These are phyloP conservation scores for Epichloe hybrida DNA, from an alignment of 2,329 filamentous ascomycete genomes.

Conservation along the genomic window DNA sequence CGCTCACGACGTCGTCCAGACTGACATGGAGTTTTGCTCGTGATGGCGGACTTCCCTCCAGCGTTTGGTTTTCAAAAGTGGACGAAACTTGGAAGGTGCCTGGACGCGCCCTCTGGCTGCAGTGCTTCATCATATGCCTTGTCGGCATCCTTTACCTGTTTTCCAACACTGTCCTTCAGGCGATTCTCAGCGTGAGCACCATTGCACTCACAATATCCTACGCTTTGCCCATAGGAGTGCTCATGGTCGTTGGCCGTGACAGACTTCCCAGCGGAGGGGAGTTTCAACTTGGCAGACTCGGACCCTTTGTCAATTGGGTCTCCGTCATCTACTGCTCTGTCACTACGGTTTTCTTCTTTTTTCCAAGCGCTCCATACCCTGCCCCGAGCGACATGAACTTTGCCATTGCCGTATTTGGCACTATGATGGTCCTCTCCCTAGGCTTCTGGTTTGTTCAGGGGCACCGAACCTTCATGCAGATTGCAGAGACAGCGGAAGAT, in stretches of 20 bases:
- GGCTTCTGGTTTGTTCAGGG: slow-evolving; percentile 38
- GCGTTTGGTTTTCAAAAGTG: slow-evolving; percentile 27
- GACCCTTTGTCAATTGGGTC: slow-evolving; percentile 30
- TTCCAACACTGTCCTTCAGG: slow-evolving; percentile 36
- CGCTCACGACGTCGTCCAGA: slow-evolving; percentile 37
- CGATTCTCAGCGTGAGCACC: slow-evolving; percentile 41
- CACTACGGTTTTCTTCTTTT: slow-evolving; percentile 41
- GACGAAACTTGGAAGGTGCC: slow-evolving; percentile 38
- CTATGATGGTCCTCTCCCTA: slow-evolving; percentile 37
- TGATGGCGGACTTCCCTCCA: slow-evolving; percentile 35
- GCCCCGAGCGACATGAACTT: slow-evolving; percentile 40
- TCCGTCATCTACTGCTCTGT: slow-evolving; percentile 37
- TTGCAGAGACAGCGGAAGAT: slow-evolving; percentile 7
- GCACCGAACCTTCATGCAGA: slow-evolving; percentile 15
- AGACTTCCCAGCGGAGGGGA: slow-evolving; percentile 30
- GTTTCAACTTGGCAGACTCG: slow-evolving; percentile 32
- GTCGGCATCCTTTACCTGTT: slow-evolving; percentile 44
- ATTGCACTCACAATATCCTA: slow-evolving; percentile 40
- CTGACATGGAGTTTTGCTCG: slow-evolving; percentile 42
- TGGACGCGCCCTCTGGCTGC: slow-evolving; percentile 36
- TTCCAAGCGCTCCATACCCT: slow-evolving; percentile 33
- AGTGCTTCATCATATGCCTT: slow-evolving; percentile 27
- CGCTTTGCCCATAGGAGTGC: slow-evolving; percentile 32
- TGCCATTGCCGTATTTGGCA: slow-evolving; percentile 41
- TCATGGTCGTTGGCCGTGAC: slow-evolving; percentile 37